Evolutionary conservation across 2,329 filamentous ascomycete species (phyloP).

Genomic region (Westerdykella aurantiaca): DNA sequence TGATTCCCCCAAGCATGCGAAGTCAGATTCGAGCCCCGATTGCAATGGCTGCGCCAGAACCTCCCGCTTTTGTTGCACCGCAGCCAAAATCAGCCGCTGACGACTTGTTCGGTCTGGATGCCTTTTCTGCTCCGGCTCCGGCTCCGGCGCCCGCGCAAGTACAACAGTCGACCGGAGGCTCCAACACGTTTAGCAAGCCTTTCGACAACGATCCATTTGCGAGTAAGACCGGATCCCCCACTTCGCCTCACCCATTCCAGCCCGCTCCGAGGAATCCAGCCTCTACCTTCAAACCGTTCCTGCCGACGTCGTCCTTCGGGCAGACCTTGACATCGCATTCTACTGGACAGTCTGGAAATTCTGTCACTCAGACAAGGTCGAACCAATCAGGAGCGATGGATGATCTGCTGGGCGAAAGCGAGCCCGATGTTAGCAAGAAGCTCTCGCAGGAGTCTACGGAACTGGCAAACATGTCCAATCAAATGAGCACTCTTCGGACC

Average conservation of each 20-base stretch:
- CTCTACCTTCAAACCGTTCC: conserved; percentile 76
- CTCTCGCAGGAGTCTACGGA: conserved; percentile 86
- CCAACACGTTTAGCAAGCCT: conserved; percentile 42
- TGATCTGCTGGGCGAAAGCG: conserved; percentile 84
- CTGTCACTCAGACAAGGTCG: conserved; percentile 39
- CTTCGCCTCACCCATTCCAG: conserved; percentile 50
- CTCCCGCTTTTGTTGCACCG: conserved; percentile 48
- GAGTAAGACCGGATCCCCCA: conserved; percentile 46
- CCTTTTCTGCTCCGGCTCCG: conserved; percentile 50
- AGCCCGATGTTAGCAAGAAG: conserved; percentile 82
- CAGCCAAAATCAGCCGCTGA: conserved; percentile 77
- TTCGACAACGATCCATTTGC: conserved; percentile 59
- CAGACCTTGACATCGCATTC: conserved; percentile 70
- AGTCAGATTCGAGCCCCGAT: conserved; percentile 49
- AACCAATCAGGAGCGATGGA: conserved; percentile 55
- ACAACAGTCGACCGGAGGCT: conserved; percentile 70
- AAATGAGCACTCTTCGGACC: conserved; percentile 82
- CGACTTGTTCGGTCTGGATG: conserved; percentile 88
- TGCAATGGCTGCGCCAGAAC: conserved; percentile 41
- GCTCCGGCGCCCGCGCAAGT: conserved; percentile 51
- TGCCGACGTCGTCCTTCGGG: conserved; percentile 88
- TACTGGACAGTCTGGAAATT: conserved; percentile 57
- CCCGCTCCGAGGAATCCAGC: conserved; percentile 39
- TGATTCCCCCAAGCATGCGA: conserved; percentile 84
- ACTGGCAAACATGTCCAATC: conserved; percentile 91